Evolutionary conservation across 2,329 filamentous ascomycete species (phyloP).

Genomic region (Trichoderma sp.): DNA sequence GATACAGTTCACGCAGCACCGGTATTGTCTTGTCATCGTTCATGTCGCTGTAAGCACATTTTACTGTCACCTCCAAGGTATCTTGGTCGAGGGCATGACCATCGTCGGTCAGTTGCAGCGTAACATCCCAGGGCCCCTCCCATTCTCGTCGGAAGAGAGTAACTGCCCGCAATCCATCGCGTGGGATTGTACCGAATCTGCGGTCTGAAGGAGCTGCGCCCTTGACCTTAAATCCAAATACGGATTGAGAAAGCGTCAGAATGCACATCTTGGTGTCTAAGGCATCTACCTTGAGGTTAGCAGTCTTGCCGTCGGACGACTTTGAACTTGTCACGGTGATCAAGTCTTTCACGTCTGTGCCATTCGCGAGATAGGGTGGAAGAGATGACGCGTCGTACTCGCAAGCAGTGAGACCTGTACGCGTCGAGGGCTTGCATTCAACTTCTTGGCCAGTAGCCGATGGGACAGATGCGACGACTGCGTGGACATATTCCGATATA

Average conservation of each 20-base stretch:
- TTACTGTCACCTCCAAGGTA: constrained; percentile 59
- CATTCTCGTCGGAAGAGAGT: constrained; percentile 81
- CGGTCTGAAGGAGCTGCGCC: constrained; percentile 57
- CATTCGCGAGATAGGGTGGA: constrained; percentile 56
- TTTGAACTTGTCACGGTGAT: constrained; percentile 52
- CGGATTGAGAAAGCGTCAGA: constrained; percentile 65
- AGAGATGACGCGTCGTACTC: constrained; percentile 62
- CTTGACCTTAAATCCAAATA: constrained; percentile 61
- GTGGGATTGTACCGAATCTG: constrained; percentile 62
- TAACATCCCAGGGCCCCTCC: constrained; percentile 70
- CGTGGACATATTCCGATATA: constrained; percentile 61
- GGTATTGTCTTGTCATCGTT: constrained; percentile 72
- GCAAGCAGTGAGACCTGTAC: constrained; percentile 56
- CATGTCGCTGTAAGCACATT: constrained; percentile 85
- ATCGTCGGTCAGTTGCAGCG: constrained; percentile 27
- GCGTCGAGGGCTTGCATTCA: constrained; percentile 46
- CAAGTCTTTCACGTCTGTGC: constrained; percentile 52
- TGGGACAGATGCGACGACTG: constrained; percentile 67
- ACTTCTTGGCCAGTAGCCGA: constrained; percentile 62
- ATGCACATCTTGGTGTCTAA: constrained; percentile 76
- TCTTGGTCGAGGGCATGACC: constrained; percentile 23
- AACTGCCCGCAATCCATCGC: constrained; percentile 63
- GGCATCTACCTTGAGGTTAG: constrained; percentile 64
- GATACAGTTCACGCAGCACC: constrained; percentile 73
- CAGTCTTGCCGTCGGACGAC: constrained; percentile 43